phyloP scores from a whole-genome alignment of 108 stramenopile genomes.

The Skeletonema tropicum region DNA sequence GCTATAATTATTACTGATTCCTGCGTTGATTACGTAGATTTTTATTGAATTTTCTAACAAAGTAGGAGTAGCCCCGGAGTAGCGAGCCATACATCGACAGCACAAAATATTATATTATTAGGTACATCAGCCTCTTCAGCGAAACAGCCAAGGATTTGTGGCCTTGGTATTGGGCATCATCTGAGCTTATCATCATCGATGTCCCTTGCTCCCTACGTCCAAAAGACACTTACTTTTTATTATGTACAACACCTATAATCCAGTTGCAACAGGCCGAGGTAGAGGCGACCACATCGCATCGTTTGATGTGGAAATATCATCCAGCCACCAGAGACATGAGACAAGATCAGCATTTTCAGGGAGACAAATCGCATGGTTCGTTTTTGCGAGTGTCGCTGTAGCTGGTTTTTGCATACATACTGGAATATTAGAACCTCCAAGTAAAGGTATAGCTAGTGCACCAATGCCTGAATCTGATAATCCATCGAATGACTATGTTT shows the following conservation, averaged over 20 bases:
- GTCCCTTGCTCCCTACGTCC: no score
- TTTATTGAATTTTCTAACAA: no score
- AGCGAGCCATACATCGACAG: no score
- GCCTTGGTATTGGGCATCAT: no score
- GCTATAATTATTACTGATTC: no score
- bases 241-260: not conserved
- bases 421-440: not conserved
- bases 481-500: not conserved
- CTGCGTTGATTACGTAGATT: no score
- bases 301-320: not conserved
- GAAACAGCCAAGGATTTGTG: no score
- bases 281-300: not conserved
- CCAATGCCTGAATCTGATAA: not conserved
- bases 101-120: no score
- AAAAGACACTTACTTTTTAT: no score
- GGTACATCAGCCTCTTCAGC: no score
- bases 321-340: not conserved
- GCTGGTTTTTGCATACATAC: not conserved
- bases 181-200: no score
- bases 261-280: not conserved
- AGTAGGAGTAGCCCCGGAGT: no score
- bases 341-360: not conserved
- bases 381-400: not conserved
- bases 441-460: not conserved
- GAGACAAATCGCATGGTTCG: not conserved